Base-by-base conservation (phyloP, 1,284 basidiomycete species). In the Trametes pubescens region DNA sequence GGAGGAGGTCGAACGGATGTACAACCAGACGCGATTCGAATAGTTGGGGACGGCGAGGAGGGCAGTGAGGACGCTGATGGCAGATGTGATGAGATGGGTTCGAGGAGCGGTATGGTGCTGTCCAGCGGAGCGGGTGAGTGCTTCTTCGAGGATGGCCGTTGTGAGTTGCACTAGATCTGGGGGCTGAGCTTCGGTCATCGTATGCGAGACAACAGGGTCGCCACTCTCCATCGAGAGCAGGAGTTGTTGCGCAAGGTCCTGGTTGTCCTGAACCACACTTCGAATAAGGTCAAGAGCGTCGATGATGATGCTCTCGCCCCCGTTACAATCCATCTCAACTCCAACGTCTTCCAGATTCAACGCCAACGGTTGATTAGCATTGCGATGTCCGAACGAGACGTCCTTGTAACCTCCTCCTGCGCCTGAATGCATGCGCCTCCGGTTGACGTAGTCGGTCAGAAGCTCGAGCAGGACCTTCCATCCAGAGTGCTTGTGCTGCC, bases 381-480 rank as follows among this genome's bases (percentile, higher is more conserved):
- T 76, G 34, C 80, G 78, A 61, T 78, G 76, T 18, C 79, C 80
- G 69, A 87, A 87, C 4, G 83, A 82, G 37, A 85, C 78, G 53
- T 86, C 82, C 51, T 82, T 80, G 71, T 83, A 85, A 29, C 78
- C 78, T 10, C 81, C 79, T 4, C 78, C 73, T 4, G 78, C 74
- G 78, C 77, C 71, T 11, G 73, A 67, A 32, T 71, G 70, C 51
- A 71, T 62, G 14, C 84, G 82, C 62, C 81, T 78, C 44, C 84
- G 82, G 65, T 86, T 87, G 55, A 90, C 85, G 71, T 91, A 94
- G 72, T 90, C 86, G 6, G 87, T 86, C 57, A 96, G 79, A 22
- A 95, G 78, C 70, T 95, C 95, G 11, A 93, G 76, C 21, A 95
- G 78, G 16, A 96, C 74, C 71, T 87, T 90, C 94, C 94, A 96